Evolutionary conservation across 768 basidiomycete species (phyloP), one percentile per base, ranked within the genome.

Genomic region (Pleurotus tuber-regium): DNA sequence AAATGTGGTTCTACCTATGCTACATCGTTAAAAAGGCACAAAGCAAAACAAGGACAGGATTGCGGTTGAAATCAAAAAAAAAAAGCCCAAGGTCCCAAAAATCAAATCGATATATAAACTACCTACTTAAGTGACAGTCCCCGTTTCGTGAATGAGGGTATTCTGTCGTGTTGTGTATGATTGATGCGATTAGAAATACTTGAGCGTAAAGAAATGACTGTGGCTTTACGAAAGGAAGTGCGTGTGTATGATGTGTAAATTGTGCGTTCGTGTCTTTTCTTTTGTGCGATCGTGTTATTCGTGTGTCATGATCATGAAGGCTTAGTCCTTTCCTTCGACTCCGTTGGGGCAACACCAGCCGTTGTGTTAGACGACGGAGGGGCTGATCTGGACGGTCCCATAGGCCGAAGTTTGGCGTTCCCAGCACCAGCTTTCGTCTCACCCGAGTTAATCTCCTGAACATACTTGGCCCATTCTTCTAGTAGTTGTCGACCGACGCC

Each of bases 401-500:
- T 29, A 46, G 43, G 43, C 21, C 43, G n/a, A 31, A 29, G 23
- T n/a, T 36, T 33, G 36, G 33, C 16, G 21, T 1, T 46, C 31
- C 24, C 23, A 38, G 18, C 36, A 54, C 42, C 43, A 28, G 18
- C 42, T 43, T 16, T 46, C 40, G 14, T 35, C 8, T 14, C 51
- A 18, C 26, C 49, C 18, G 57, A 9, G 33, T 28, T 43, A 44
- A 59, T n/a, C 55, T 41, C 56, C 59, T 18, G 60, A 57, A 16
- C 76, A 66, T 40, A 55, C 63, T 35, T 70, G 11, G 1, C 65
- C 90, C 90, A 93, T 57, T 89, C 86, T 4, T 83, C 82, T 51
- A 94, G 49, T 31, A 94, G 65, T 55, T 67, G 72, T 58, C 82
- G 75, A 21, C 89, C 90, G 11, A 90, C 79, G 1, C 61, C 61